Conservation (phyloP, 257 asterid species). For the Coffea eugenioides region DNA sequence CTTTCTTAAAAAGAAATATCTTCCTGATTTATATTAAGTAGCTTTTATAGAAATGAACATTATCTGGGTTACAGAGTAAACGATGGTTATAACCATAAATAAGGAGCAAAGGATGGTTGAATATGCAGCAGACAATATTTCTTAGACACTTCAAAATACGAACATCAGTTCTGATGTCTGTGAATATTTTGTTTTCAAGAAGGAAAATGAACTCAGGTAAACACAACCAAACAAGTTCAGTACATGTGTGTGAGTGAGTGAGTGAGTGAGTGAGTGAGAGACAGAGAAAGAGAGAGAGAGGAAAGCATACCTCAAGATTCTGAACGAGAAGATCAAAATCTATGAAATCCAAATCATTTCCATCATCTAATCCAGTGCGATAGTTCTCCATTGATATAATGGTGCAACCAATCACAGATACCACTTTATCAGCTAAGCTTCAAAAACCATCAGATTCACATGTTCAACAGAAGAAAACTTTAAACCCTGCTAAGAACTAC, state of each 20-base stretch:
- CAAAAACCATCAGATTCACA: slow-evolving; percentile 47
- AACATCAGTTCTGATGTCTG: not conserved
- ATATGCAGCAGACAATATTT: not conserved
- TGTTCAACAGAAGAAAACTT: slow-evolving; percentile 11
- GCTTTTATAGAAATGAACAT: not conserved
- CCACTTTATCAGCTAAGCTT: slow-evolving; percentile 98
- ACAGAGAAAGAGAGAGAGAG: not conserved
- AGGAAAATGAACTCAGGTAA: not conserved
- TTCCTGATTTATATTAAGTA: not conserved
- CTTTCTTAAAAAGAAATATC: not conserved
- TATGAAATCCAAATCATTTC: slow-evolving; percentile 80
- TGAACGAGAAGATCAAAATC: slow-evolving; percentile 85
- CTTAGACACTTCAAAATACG: not conserved
- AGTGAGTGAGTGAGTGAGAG: no score
- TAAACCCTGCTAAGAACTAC: not conserved
- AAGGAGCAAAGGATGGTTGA: not conserved
- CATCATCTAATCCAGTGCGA: slow-evolving; percentile 89
- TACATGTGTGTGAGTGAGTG: no score
- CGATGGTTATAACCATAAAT: not conserved
- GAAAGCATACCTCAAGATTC: slow-evolving; percentile 76
- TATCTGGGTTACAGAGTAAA: not conserved
- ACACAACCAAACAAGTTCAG: not conserved
- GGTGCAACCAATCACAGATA: slow-evolving; percentile 86
- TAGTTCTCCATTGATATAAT: slow-evolving; percentile 94
- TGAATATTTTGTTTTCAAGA: not conserved